phyloP scores from a whole-genome alignment of 345 rosid genomes.

The Pistacia integerrima region DNA sequence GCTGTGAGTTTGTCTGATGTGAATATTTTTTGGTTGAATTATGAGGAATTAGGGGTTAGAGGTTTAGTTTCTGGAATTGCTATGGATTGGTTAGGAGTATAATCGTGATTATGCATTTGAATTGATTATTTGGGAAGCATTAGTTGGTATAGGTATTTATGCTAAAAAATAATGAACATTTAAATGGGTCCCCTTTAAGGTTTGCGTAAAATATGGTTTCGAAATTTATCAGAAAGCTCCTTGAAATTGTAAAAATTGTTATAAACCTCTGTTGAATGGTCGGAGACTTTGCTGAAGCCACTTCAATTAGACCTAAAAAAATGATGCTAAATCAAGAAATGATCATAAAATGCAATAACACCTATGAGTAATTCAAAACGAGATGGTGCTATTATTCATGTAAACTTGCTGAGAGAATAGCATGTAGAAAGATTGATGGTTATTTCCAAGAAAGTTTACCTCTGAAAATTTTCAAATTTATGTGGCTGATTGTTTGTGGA shows the following conservation, averaged over 20 bases:
- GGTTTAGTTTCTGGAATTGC: constrained; percentile 11
- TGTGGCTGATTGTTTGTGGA: neutral
- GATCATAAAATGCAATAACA: no score
- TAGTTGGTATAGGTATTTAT: no score
- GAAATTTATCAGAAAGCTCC: no score
- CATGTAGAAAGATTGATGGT: neutral
- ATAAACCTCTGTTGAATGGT: no score
- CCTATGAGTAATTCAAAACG: neutral
- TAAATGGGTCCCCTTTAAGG: no score
- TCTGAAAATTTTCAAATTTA: no score
- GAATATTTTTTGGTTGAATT: neutral
- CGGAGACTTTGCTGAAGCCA: no score
- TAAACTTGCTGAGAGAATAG: neutral
- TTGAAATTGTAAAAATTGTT: neutral
- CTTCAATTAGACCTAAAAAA: no score
- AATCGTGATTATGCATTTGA: no score
- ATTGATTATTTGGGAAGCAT: no score
- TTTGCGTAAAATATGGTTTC: neutral
- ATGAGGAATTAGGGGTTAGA: neutral
- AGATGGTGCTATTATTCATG: neutral
- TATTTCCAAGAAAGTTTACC: neutral
- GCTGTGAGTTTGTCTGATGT: constrained; percentile 53
- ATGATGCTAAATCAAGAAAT: no score
- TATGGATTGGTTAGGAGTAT: neutral
- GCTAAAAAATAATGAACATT: no score